Conservation (phyloP, 495 filamentous ascomycete genomes). For the Letharia lupina region DNA sequence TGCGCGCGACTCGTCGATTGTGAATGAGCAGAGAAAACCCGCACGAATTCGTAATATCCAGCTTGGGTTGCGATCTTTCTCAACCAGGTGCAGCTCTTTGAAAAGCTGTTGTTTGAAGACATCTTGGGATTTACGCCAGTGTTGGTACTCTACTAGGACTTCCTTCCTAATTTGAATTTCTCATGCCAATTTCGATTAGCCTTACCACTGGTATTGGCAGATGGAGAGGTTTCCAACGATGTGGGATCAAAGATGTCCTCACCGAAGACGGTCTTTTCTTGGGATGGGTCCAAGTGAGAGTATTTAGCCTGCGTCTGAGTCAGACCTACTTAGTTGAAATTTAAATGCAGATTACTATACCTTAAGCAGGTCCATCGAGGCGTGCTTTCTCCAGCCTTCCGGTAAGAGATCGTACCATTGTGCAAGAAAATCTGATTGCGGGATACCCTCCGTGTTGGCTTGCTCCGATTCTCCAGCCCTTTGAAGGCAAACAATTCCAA, state of each 20-base stretch:
- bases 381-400: slow-evolving; percentile 49
- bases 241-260: slow-evolving; percentile 10
- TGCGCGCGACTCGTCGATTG: not conserved
- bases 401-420: slow-evolving; percentile 52
- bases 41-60: not conserved
- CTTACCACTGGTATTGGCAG: slow-evolving; percentile 35
- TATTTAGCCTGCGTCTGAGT: slow-evolving; percentile 17
- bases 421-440: slow-evolving; percentile 37
- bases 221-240: slow-evolving; percentile 26
- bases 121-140: not conserved
- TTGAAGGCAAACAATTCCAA: slow-evolving; percentile 46
- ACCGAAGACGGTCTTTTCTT: slow-evolving; percentile 11
- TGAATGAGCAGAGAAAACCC: not conserved
- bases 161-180: slow-evolving; percentile 52
- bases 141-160: slow-evolving; percentile 15
- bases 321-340: not conserved
- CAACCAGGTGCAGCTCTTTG: not conserved
- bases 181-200: slow-evolving; percentile 81
- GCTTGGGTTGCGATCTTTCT: not conserved
- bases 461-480: slow-evolving; percentile 24
- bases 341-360: slow-evolving; percentile 25
- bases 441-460: slow-evolving; percentile 32
- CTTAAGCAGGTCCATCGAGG: slow-evolving; percentile 38
- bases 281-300: slow-evolving; percentile 14
- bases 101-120: not conserved